Evolutionary conservation across 345 rosid genomes (phyloP), one percentile per base, ranked within the genome.

Genomic region (Leavenworthia alabamica): DNA sequence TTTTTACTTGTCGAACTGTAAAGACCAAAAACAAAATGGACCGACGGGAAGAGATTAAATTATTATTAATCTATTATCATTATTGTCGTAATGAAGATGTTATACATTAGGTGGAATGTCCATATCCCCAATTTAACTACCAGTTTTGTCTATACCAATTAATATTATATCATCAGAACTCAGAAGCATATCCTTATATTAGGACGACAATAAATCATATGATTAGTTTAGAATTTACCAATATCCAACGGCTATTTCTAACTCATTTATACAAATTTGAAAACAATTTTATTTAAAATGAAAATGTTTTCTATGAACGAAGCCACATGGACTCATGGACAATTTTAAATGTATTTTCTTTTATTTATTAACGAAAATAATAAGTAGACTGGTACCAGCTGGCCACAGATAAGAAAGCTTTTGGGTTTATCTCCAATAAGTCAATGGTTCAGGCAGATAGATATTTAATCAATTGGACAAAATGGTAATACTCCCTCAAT

Each of bases 391-490:
- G 57, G 57, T 37, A 54, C 63, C 45, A 70, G 74, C 74, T 70
- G 68, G 74, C 74, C 68, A 61, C 43, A 26, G 74, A 62, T 54
- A 20, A 41, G 35, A 44, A 61, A 69, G 48, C 67, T 37, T 42
- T 46, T 29, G n/a, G 2, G 63, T 22, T 70, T 45, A 70, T 62
- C 62, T 46, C 5, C 15, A 61, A 45, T 59, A 70, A 54, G 74
- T 70, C 74, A 70, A 70, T 62, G 68, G 40, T 62, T 54, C 48
- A 13, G 60, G 48, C 17, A 32, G 46, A 20, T 32, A 8, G n/a
- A 42, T 52, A 53, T 52, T 44, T 45, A 62, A 54, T 43, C 46
- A 13, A 26, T 8, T 43, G 10, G 28, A 52, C 33, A 10, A 48
- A 19, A 42, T 24, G 16, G 16, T 51, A 24, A 17, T 60, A 41